These are phyloP conservation scores for Maudiozyma barnettii DNA, from an alignment of 805 yeast species.

Conservation along the genomic window DNA sequence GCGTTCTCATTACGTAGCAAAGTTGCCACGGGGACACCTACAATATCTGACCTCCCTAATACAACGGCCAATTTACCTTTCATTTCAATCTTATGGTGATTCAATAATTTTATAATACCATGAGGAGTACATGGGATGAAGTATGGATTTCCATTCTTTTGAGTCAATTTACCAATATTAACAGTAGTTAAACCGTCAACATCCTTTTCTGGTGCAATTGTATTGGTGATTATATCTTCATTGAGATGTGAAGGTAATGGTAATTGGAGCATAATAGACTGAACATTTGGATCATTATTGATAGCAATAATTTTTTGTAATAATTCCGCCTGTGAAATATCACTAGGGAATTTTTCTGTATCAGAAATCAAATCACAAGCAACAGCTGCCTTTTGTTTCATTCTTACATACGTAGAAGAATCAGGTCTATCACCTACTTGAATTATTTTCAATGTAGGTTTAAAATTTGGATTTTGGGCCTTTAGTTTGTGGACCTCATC, in stretches of 20 bases:
- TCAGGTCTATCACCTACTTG: constrained; percentile 76
- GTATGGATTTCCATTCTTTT: constrained; percentile 59
- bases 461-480: constrained; percentile 40
- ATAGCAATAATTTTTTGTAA: constrained; percentile 44
- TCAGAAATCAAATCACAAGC: constrained; percentile 59
- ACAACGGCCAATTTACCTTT: constrained; percentile 72
- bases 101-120: constrained; percentile 60
- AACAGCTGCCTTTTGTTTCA: constrained; percentile 69
- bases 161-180: constrained; percentile 69
- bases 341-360: constrained; percentile 49
- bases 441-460: constrained; percentile 58
- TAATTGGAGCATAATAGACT: constrained; percentile 67
- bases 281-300: constrained; percentile 50
- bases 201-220: constrained; percentile 59
- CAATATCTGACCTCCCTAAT: constrained; percentile 77
- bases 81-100: constrained; percentile 45
- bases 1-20: constrained; percentile 63
- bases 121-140: constrained; percentile 80
- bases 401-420: constrained; percentile 70
- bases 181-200: constrained; percentile 77
- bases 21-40: constrained; percentile 71
- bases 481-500: constrained; percentile 28
- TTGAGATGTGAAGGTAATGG: constrained; percentile 67
- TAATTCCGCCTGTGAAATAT: constrained; percentile 46
- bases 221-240: constrained; percentile 56